A percentile compares a stretch with the other conserved stretches of the same genome.
phyloP scores from a whole-genome alignment of 1,284 basidiomycete genomes.

The Leccinum variabile region DNA sequence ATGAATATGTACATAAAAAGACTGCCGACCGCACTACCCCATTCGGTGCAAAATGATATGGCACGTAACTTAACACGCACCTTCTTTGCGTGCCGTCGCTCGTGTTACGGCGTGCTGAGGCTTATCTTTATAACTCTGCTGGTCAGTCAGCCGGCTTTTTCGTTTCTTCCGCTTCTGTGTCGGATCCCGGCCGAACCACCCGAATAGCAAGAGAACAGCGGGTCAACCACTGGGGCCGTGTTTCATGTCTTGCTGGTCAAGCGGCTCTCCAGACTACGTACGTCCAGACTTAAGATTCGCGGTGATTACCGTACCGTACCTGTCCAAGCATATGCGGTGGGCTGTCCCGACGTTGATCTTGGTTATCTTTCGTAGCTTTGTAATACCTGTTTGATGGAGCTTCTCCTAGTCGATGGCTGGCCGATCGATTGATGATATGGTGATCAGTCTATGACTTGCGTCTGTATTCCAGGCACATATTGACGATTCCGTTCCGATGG shows the following conservation, averaged over 20 bases:
- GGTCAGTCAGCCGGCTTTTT: not conserved
- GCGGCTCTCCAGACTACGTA: not conserved
- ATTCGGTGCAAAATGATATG: not conserved
- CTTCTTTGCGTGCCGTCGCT: not conserved
- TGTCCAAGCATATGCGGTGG: not conserved
- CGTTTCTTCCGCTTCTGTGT: not conserved
- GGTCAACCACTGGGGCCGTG: not conserved
- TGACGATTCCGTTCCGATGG: not conserved
- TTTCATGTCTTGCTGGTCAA: not conserved
- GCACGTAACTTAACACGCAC: not conserved
- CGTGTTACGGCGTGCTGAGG: not conserved
- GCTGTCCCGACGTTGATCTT: not conserved
- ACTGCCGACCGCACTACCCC: not conserved
- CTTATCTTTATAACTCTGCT: not conserved
- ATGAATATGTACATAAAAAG: not conserved
- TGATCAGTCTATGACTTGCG: not conserved
- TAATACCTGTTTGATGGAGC: not conserved
- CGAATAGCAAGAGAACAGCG: not conserved
- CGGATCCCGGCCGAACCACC: not conserved
- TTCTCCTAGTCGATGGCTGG: not conserved
- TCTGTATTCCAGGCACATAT: not conserved
- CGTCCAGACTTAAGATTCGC: not conserved
- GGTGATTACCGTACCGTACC: not conserved
- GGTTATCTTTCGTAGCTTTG: not conserved
- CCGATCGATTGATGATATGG: not conserved